phyloP scores from a whole-genome alignment of 176 grass and related monocot genomes.

The Eragrostis nindensis region DNA sequence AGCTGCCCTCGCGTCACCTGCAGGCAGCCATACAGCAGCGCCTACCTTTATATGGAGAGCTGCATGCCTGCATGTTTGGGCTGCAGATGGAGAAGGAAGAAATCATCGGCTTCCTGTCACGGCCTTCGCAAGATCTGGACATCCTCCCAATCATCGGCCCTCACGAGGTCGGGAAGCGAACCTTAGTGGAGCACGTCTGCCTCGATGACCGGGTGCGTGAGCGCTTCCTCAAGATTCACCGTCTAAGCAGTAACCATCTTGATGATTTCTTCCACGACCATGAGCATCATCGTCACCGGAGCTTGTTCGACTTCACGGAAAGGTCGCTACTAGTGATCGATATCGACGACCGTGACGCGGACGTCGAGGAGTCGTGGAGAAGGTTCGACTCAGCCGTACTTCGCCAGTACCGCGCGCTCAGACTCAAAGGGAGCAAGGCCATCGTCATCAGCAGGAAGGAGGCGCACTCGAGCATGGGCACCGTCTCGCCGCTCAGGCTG shows the following conservation, averaged over 20 bases:
- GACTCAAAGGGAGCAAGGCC: neutral
- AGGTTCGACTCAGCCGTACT: neutral
- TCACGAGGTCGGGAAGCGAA: conserved; percentile 13
- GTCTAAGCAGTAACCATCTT: neutral
- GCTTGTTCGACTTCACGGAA: too few species aligned
- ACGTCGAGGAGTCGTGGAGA: neutral
- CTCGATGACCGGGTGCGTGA: neutral
- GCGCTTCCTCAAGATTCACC: neutral
- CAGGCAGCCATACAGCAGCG: conserved; percentile 17
- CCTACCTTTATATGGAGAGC: conserved; percentile 18
- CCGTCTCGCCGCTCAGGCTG: neutral
- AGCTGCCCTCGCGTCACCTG: neutral
- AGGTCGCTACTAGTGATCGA: conserved; percentile 1
- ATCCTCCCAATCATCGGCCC: neutral
- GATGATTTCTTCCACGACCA: neutral
- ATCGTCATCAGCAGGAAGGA: neutral
- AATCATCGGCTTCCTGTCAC: neutral
- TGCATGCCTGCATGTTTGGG: conserved; percentile 37
- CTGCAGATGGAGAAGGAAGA: conserved; percentile 20
- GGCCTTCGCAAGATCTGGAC: neutral
- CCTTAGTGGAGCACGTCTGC: conserved; percentile 20
- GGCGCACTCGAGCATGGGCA: neutral
- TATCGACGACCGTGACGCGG: neutral
- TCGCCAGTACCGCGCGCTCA: neutral
- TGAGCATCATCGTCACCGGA: neutral